Evolutionary conservation across 441 rosid species (phyloP).

Genomic region (Melastoma candidum): DNA sequence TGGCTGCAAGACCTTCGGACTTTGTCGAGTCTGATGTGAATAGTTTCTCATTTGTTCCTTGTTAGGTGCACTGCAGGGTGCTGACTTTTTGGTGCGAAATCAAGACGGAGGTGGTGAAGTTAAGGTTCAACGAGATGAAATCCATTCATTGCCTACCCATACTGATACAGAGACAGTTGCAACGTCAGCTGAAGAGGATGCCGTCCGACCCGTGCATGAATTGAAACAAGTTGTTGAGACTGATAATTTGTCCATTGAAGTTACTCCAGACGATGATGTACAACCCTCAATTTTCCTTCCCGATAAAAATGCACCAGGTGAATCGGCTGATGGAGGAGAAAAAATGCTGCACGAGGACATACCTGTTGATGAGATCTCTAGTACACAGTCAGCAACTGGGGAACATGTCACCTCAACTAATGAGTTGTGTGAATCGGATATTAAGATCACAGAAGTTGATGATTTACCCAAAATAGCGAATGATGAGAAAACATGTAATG

Average conservation of each 20-base stretch:
- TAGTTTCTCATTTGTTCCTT: constrained; percentile 76
- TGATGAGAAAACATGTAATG: constrained; percentile 1
- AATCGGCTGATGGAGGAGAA: constrained; percentile 16
- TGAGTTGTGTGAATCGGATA: constrained; percentile 19
- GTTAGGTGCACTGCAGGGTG: constrained; percentile 98
- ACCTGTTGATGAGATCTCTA: constrained; percentile 19
- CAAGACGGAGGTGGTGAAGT: constrained; percentile 27
- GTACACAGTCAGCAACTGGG: constrained; percentile 3
- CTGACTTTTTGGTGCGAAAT: constrained; percentile 43
- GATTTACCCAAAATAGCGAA: constrained; percentile 7
- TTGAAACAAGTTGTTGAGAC: constrained; percentile 21
- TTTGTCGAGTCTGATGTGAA: constrained; percentile 39
- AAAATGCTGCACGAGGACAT: constrained; percentile 20
- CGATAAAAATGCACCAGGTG: constrained; percentile 17
- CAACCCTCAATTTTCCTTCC: constrained; percentile 24
- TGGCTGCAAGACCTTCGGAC: constrained; percentile 14
- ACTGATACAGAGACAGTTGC: constrained; percentile 14
- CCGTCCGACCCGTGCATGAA: constrained; percentile 25
- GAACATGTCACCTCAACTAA: constrained; percentile 15
- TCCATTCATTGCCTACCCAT: constrained; percentile 13
- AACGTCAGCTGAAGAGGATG: constrained; percentile 16
- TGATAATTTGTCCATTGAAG: too few species aligned
- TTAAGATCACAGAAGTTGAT: constrained; percentile 25
- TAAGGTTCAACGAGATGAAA: constrained; percentile 23
- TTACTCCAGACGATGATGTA: constrained; percentile 11